Base-by-base conservation (phyloP, 768 basidiomycete species). In the Plicaturopsis crispa region DNA sequence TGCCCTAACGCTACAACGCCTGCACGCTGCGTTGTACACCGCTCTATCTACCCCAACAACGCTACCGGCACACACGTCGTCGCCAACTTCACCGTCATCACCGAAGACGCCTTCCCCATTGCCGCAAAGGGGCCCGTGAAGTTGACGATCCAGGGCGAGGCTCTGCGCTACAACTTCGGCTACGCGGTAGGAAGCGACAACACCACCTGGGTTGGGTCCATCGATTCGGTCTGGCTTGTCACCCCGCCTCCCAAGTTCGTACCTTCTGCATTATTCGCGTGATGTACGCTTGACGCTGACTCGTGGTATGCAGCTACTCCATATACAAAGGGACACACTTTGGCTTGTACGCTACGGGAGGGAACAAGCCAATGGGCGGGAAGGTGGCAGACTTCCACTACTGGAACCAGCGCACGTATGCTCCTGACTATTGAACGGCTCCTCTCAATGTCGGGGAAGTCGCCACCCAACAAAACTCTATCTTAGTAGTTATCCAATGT, bases 341-440 rank as follows among this genome's bases (percentile, higher is more conserved):
- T 32, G 63, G 59, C 1, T 41, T 61, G 5, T 67, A 67, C 43
- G 63, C 59, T 41, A 63, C 63, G 0, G 63, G 65, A 14, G 63
- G 59, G 37, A 62, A 61, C 7, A 60, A 52, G 39, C 62, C 63
- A 0, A 62, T 52, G 32, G 47, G 63, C 14, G 44, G n/a, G n/a
- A n/a, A 47, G 5, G 57, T 53, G 6, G 63, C 65, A 0, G 59
- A 62, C 39, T 65, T 67, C 36, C 50, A 46, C 26, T 64, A 62
- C 38, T 62, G 62, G 60, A 55, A 59, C 28, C 65, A 66, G 48
- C n/a, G n/a, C n/a, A n/a, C n/a, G n/a, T n/a, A n/a, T n/a, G n/a
- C n/a, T n/a, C n/a, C n/a, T n/a, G n/a, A n/a, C n/a, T n/a, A n/a
- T n/a, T n/a, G n/a, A n/a, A n/a, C n/a, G n/a, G n/a, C n/a, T n/a